Evolutionary conservation across 805 yeast genomes (phyloP).

Genomic region (Candida hispaniensis): DNA sequence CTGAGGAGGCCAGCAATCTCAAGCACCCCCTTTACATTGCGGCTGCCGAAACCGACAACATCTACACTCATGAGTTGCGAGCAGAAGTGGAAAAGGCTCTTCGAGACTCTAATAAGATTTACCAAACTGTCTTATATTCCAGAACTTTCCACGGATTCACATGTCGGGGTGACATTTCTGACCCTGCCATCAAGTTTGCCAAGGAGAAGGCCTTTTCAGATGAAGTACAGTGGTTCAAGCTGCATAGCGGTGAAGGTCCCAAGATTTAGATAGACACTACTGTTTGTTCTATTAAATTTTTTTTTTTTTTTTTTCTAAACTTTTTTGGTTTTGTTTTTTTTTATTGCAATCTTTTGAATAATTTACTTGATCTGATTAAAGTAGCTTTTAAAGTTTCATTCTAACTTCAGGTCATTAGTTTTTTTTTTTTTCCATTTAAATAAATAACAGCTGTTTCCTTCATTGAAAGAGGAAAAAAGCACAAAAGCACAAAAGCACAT

Average conservation of each 20-base stretch:
- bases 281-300: no score
- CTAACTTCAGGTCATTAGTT: no score
- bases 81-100: slow-evolving; percentile 48
- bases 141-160: slow-evolving; percentile 72
- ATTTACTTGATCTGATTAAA: no score
- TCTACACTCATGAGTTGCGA: slow-evolving; percentile 57
- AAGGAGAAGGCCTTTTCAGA: slow-evolving; percentile 47
- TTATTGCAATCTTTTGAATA: no score
- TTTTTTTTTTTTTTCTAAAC: no score
- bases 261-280: no score
- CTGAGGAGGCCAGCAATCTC: slow-evolving; percentile 53
- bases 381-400: no score
- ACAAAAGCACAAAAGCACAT: slow-evolving; percentile 1
- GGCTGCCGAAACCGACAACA: slow-evolving; percentile 60
- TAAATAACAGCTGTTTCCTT: no score
- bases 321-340: no score
- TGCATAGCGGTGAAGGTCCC: slow-evolving; percentile 6
- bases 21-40: slow-evolving; percentile 56
- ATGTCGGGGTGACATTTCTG: slow-evolving; percentile 57
- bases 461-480: no score
- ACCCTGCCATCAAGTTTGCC: slow-evolving; percentile 48
- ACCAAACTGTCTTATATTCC: slow-evolving; percentile 50
- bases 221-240: slow-evolving; percentile 21
- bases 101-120: slow-evolving; percentile 42
- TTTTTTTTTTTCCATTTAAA: no score